Percentiles rank a stretch among this genome's conserved stretches.
Conservation (phyloP, 768 basidiomycete species). For the Suillus hirtellus region DNA sequence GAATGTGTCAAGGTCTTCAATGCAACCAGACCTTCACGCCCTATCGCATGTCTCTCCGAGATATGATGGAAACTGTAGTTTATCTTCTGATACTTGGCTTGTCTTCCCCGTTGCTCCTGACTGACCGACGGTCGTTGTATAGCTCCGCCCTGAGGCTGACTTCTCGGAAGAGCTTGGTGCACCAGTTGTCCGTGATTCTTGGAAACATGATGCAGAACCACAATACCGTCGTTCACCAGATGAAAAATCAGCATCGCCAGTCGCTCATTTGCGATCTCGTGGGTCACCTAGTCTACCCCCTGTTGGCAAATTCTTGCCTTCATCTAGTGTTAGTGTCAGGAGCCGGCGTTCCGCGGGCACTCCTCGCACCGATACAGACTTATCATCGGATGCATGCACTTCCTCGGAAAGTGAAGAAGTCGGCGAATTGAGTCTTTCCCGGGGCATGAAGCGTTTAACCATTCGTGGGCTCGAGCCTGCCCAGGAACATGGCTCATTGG, state of each 20-base stretch:
- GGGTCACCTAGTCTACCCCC: conserved; percentile 13
- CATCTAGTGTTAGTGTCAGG: conserved; percentile 12
- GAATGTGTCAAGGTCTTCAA: not conserved
- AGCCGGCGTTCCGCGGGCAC: conserved; percentile 22
- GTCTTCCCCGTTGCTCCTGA: not conserved
- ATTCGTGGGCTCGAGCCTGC: conserved; percentile 40
- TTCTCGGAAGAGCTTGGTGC: conserved; percentile 66
- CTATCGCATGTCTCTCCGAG: not conserved
- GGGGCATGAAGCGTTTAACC: conserved; percentile 38
- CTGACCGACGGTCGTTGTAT: conserved; percentile 10
- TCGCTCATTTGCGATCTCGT: conserved; percentile 18
- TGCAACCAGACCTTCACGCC: not conserved
- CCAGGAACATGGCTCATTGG: conserved; percentile 30
- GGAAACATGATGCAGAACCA: conserved; percentile 43
- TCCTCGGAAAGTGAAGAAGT: conserved; percentile 40
- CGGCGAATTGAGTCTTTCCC: conserved; percentile 40
- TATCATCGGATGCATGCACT: conserved; percentile 26
- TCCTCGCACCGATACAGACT: conserved; percentile 29
- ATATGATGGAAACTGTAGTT: not conserved
- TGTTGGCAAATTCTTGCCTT: conserved; percentile 11
- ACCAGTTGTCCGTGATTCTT: conserved; percentile 61
- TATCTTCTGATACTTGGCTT: not conserved
- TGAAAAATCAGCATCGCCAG: conserved; percentile 26
- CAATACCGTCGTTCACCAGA: conserved; percentile 15
- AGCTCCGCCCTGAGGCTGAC: conserved; percentile 65